phyloP scores from a whole-genome alignment of 768 basidiomycete genomes.

The Hericium rajendrae region DNA sequence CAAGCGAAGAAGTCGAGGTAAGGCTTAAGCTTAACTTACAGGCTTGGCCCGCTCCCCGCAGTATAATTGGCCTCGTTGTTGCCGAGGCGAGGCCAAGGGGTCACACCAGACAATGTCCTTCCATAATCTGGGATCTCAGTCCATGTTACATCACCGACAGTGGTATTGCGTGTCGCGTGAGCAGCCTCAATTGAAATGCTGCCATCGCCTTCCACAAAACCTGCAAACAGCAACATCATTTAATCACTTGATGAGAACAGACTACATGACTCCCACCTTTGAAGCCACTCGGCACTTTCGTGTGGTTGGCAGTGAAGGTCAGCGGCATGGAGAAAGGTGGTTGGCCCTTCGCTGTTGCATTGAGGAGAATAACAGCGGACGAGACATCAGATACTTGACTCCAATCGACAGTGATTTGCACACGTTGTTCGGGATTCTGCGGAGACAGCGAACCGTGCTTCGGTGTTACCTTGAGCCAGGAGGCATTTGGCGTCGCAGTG shows the following conservation, averaged over 20 bases:
- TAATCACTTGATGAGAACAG: too few species aligned
- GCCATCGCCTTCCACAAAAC: slow-evolving; percentile 56
- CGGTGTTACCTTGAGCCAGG: slow-evolving; percentile 44
- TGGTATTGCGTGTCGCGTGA: slow-evolving; percentile 38
- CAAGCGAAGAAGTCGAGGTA: background rate
- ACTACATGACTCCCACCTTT: slow-evolving; percentile 28
- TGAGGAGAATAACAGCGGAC: slow-evolving; percentile 36
- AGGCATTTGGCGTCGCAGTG: slow-evolving; percentile 35
- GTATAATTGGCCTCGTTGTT: slow-evolving; percentile 46
- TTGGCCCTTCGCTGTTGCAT: slow-evolving; percentile 33
- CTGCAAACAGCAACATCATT: slow-evolving; percentile 13
- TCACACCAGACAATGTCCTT: slow-evolving; percentile 49
- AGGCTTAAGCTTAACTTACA: slow-evolving; percentile 27
- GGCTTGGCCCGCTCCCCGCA: slow-evolving; percentile 49
- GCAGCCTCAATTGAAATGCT: slow-evolving; percentile 59
- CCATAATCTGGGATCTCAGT: slow-evolving; percentile 52
- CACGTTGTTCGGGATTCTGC: slow-evolving; percentile 37
- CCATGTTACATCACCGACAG: slow-evolving; percentile 47
- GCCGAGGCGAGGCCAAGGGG: slow-evolving; percentile 43
- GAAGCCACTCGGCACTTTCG: slow-evolving; percentile 31
- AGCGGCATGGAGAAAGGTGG: slow-evolving; percentile 21
- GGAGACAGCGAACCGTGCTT: slow-evolving; percentile 40
- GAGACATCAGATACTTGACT: slow-evolving; percentile 28
- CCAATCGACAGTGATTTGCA: slow-evolving; percentile 56
- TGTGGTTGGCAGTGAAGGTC: slow-evolving; percentile 24